Percentiles rank a stretch among this genome's conserved stretches.
These are phyloP conservation scores for Puccinia horiana DNA, from an alignment of 1,284 basidiomycete genomes.

Conservation along the genomic window DNA sequence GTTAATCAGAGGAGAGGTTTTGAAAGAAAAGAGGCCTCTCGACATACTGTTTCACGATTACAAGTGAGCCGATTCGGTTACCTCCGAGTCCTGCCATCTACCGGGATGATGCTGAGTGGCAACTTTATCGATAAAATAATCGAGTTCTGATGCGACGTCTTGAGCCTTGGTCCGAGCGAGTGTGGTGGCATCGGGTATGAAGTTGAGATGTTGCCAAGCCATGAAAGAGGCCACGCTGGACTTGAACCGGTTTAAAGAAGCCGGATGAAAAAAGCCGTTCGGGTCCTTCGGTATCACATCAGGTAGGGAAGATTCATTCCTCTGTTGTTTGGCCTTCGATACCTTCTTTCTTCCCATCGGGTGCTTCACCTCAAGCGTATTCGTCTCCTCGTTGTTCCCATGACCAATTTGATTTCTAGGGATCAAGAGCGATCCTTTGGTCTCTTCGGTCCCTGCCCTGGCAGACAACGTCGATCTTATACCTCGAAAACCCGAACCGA, in stretches of 20 bases:
- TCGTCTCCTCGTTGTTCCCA: not conserved
- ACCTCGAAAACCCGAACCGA: not conserved
- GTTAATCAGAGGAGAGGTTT: not conserved
- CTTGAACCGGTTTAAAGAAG: constrained; percentile 17
- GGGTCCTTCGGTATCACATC: constrained; percentile 26
- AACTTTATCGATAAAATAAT: constrained; percentile 26
- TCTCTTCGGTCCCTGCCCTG: not conserved
- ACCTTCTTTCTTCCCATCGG: not conserved
- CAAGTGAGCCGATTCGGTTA: not conserved
- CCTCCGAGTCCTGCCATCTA: not conserved
- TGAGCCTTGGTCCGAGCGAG: constrained; percentile 28
- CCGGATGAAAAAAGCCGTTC: constrained; percentile 30
- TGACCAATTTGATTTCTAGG: not conserved
- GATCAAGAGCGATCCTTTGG: constrained; percentile 3
- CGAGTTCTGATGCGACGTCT: constrained; percentile 21
- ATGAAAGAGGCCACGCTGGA: constrained; percentile 19
- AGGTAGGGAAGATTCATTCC: not conserved
- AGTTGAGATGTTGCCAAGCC: not conserved
- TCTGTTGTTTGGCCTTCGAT: constrained; percentile 3
- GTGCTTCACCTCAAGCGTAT: not conserved
- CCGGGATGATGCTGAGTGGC: not conserved
- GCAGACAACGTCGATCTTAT: not conserved
- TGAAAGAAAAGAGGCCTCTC: not conserved
- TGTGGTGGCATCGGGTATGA: constrained; percentile 13
- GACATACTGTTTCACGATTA: not conserved